Base-by-base conservation (phyloP, 257 asterid species). In the Phtheirospermum japonicum region DNA sequence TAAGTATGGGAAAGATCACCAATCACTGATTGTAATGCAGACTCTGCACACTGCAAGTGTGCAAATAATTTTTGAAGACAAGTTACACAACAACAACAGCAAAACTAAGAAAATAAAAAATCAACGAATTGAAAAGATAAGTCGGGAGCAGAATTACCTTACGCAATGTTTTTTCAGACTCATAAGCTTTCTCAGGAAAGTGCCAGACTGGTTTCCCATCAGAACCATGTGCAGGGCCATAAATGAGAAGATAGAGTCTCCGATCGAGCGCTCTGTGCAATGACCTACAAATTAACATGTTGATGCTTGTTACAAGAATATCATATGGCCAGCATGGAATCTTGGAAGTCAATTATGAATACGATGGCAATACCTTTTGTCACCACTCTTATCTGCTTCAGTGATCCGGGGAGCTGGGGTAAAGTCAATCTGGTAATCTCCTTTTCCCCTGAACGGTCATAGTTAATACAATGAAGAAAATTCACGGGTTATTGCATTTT, bases 11-110 rank as follows among this genome's bases (percentile, higher is more conserved):
- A 75, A 51, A 91, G 92, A 70, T 88, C 92, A 60, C 96, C 96
- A 52, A 91, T 76, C 66, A 86, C 92, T 57, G 92, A 84, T 61
- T 85, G 11, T 70, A 88, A 71, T 11, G 98, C 98, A 68, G 87
- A 81, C 77, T 91, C 95, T 8, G 98, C 96, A 66, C 98, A 91
- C 96, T 91, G 85, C n/a, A n/a, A n/a, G n/a, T n/a, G n/a, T n/a
- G n/a, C 79, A 76, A 63, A 68, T 13, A 34, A 34, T 63, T 61
- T n/a, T n/a, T n/a, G n/a, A n/a, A n/a, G n/a, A n/a, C n/a, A n/a
- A n/a, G n/a, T n/a, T n/a, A n/a, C n/a, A n/a, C n/a, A n/a, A n/a
- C n/a, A n/a, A n/a, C n/a, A n/a, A n/a, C n/a, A n/a, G n/a, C n/a
- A n/a, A n/a, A n/a, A n/a, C n/a, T n/a, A n/a, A n/a, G n/a, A n/a